phyloP scores from a whole-genome alignment of 169 alveolate species.

The Plasmodium gaboni region DNA sequence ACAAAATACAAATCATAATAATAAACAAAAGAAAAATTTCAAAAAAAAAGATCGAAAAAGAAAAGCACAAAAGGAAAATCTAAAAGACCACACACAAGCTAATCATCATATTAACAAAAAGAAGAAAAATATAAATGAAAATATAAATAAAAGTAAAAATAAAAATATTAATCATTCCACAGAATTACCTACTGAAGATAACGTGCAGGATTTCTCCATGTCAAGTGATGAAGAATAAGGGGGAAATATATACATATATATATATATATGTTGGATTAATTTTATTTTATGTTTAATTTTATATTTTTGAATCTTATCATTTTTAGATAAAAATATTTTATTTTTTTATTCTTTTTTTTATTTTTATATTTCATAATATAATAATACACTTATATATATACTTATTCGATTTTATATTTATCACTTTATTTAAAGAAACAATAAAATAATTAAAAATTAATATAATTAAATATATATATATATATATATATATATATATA shows the following conservation, averaged over 20 bases:
- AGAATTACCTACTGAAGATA: slow-evolving; percentile 12
- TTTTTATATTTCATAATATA: too few relatives aligned
- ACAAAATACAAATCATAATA: neutral
- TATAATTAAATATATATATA: too few relatives aligned
- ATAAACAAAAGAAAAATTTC: neutral
- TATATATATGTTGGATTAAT: too few relatives aligned
- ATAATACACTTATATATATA: too few relatives aligned
- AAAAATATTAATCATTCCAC: slow-evolving; percentile 1
- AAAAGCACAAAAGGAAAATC: neutral
- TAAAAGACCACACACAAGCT: neutral
- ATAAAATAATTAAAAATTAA: too few relatives aligned
- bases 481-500: too few relatives aligned
- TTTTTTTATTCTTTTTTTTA: too few relatives aligned
- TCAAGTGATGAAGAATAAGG: slow-evolving; percentile 47
- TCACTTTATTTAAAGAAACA: too few relatives aligned
- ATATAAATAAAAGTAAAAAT: slow-evolving; percentile 2
- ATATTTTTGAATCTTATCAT: too few relatives aligned
- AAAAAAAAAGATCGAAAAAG: neutral
- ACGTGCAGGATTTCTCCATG: slow-evolving; percentile 42
- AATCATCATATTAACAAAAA: neutral
- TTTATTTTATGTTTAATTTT: too few relatives aligned
- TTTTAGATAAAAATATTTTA: too few relatives aligned
- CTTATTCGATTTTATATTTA: too few relatives aligned
- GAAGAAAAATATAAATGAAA: neutral
- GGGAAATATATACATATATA: neutral